Evolutionary conservation across 352 stramenopile species (phyloP).

Genomic region (Hyaloperonospora arabidopsidis): DNA sequence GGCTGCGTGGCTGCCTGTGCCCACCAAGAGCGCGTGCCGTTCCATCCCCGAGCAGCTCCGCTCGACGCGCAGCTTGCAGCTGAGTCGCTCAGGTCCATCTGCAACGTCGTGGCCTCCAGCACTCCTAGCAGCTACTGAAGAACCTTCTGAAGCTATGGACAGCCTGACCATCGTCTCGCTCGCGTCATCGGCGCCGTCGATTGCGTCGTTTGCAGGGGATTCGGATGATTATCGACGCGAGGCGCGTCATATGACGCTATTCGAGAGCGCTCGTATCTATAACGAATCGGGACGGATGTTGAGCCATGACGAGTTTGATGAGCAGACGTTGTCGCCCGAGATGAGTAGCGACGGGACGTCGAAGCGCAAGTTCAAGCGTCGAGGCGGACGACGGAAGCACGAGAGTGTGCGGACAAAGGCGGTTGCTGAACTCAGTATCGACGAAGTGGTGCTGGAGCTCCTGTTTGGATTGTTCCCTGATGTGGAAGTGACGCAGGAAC

Average conservation of each 20-base stretch:
- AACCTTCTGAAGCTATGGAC: constrained; percentile 30
- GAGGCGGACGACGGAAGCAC: constrained; percentile 46
- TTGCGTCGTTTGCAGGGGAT: constrained; percentile 22
- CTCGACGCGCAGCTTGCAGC: constrained; percentile 14
- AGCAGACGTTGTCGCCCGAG: constrained; percentile 51
- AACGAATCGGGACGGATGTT: constrained; percentile 65
- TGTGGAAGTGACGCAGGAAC: constrained; percentile 70
- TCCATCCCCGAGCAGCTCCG: constrained; percentile 32
- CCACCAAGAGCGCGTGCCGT: constrained; percentile 20
- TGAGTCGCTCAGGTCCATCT: constrained; percentile 44
- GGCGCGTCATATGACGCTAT: constrained; percentile 61
- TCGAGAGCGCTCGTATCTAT: constrained; percentile 72
- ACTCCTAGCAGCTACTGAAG: constrained; percentile 16
- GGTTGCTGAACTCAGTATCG: constrained; percentile 34
- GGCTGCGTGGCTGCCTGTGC: constrained; percentile 30
- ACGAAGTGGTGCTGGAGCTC: constrained; percentile 71
- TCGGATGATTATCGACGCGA: constrained; percentile 35
- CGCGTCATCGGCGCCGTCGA: constrained; percentile 41
- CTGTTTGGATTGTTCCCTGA: constrained; percentile 59
- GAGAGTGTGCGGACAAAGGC: constrained; percentile 37
- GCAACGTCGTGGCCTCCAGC: constrained; percentile 50
- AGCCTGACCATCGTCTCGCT: constrained; percentile 13
- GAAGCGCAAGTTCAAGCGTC: constrained; percentile 55
- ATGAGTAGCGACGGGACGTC: constrained; percentile 12
- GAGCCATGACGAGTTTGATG: constrained; percentile 63